These are phyloP conservation scores for Tricholoma flavovirens DNA, from an alignment of 768 basidiomycete species.

Conservation along the genomic window DNA sequence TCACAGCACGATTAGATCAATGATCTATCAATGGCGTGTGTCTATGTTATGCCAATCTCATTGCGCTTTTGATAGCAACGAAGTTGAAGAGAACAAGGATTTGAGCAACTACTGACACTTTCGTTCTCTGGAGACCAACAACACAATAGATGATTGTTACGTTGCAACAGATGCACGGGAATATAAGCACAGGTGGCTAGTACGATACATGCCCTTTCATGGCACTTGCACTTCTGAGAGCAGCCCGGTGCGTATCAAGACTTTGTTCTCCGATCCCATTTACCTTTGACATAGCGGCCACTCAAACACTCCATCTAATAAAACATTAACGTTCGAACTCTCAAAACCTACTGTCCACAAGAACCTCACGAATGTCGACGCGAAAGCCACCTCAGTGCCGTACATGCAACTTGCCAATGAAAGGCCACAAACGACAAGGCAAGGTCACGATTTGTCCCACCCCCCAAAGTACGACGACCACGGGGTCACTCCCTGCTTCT, in stretches of 20 bases:
- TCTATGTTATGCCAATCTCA: background rate
- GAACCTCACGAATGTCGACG: background rate
- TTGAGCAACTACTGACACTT: background rate
- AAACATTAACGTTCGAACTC: background rate
- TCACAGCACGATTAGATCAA: too few relatives aligned
- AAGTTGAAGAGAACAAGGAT: background rate
- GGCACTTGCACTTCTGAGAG: background rate
- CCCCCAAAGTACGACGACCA: background rate
- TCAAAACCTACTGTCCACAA: background rate
- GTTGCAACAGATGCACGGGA: background rate
- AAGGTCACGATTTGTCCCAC: conserved; percentile 27
- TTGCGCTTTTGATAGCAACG: background rate
- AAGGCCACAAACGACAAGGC: conserved; percentile 30
- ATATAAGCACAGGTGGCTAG: background rate
- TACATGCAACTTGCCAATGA: conserved; percentile 30
- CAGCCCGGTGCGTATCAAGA: background rate
- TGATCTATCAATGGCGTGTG: too few relatives aligned
- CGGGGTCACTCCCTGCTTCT: background rate
- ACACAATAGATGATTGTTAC: background rate
- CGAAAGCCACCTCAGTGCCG: conserved; percentile 27
- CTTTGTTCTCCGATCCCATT: background rate
- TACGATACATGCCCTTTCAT: background rate
- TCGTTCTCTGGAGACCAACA: background rate
- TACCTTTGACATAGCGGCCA: background rate
- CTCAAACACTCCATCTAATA: background rate